These are phyloP conservation scores for Trametes gibbosa DNA, from an alignment of 768 basidiomycete species.

Conservation along the genomic window DNA sequence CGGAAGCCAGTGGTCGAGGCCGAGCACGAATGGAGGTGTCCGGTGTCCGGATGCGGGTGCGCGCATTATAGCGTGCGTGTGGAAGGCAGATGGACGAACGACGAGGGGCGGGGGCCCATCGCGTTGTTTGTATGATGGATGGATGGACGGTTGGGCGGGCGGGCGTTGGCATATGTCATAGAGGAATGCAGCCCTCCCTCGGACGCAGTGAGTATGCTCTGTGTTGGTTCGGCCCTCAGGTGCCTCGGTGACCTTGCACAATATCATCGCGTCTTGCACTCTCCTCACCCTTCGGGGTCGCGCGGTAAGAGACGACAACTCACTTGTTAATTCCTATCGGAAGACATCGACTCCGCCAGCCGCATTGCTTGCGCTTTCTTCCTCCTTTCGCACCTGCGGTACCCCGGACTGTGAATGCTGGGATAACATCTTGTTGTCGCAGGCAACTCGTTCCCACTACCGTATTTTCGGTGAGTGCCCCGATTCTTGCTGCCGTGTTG, in stretches of 20 bases:
- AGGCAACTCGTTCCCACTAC: background rate
- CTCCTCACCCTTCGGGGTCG: constrained; percentile 10
- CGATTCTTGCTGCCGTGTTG: background rate
- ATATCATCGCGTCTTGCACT: background rate
- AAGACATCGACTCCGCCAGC: too few relatives aligned
- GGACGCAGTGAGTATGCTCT: background rate
- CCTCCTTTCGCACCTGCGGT: too few relatives aligned
- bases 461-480: background rate
- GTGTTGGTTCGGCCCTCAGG: background rate
- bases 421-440: background rate
- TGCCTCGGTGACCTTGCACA: background rate
- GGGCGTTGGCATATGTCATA: background rate
- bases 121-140: constrained; percentile 38
- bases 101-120: constrained; percentile 43
- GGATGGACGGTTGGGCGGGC: background rate
- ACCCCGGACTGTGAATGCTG: background rate
- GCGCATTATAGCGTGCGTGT: constrained; percentile 57
- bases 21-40: constrained; percentile 61
- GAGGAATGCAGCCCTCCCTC: background rate
- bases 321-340: too few relatives aligned
- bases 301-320: background rate
- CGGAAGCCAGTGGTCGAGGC: constrained; percentile 39
- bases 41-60: constrained; percentile 54
- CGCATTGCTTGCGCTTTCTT: background rate
- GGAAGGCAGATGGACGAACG: constrained; percentile 59